Conservation (phyloP, 768 basidiomycete species). For the Rhodocollybia butyracea region DNA sequence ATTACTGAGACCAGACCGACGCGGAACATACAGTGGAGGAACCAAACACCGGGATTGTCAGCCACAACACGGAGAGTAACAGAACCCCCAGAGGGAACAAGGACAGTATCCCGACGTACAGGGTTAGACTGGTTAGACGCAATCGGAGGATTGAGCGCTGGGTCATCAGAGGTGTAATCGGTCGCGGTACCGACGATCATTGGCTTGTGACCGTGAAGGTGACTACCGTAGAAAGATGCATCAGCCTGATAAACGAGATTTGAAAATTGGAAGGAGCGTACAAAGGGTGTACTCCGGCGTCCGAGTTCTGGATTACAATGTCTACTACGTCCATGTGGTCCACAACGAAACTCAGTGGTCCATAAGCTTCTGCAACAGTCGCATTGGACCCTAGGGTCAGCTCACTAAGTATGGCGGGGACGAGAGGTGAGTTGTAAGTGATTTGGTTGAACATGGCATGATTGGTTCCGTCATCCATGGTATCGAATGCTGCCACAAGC, state of each 20-base stretch:
- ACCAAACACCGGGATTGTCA: constrained; percentile 92
- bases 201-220: constrained; percentile 87
- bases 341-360: constrained; percentile 72
- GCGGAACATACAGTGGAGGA: constrained; percentile 67
- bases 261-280: constrained; percentile 30
- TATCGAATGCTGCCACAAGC: constrained; percentile 76
- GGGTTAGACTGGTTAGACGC: constrained; percentile 82
- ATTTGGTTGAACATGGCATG: constrained; percentile 72
- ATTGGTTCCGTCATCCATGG: constrained; percentile 84
- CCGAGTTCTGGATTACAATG: constrained; percentile 69
- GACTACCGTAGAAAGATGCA: constrained; percentile 44
- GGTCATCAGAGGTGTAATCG: constrained; percentile 73
- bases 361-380: constrained; percentile 68
- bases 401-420: constrained; percentile 74
- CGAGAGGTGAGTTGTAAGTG: constrained; percentile 65
- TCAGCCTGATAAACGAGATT: constrained; percentile 3
- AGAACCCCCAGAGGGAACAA: constrained; percentile 63
- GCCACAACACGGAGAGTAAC: constrained; percentile 77
- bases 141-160: constrained; percentile 75
- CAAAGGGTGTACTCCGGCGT: constrained; percentile 83
- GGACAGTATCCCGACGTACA: constrained; percentile 86
- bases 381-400: constrained; percentile 77
- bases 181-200: constrained; percentile 72
- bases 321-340: constrained; percentile 75
- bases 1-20: constrained; percentile 1